Conservation (phyloP, 495 filamentous ascomycete species). For the Aspergillus sclerotiicarbonarius region DNA sequence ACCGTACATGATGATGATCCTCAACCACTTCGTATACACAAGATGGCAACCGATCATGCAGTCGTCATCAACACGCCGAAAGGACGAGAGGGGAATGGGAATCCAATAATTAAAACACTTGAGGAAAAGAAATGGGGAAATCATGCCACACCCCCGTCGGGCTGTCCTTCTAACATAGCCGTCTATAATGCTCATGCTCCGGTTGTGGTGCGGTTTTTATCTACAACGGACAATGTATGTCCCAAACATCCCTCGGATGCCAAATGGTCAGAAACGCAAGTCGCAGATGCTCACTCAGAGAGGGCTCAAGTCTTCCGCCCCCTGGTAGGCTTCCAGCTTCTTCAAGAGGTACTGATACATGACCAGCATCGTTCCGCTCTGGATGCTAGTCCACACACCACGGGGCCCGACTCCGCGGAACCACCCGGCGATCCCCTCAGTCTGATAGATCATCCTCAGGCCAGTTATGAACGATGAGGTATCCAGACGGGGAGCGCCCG, state of each 20-base stretch:
- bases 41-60: not conserved
- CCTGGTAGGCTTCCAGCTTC: constrained; percentile 58
- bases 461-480: constrained; percentile 87
- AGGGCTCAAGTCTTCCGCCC: constrained; percentile 24
- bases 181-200: constrained; percentile 10
- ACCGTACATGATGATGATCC: too few relatives aligned
- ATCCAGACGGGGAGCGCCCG: constrained; percentile 72
- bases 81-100: not conserved
- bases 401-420: constrained; percentile 94
- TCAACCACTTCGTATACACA: too few relatives aligned
- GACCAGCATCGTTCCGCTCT: constrained; percentile 95
- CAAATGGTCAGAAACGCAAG: not conserved
- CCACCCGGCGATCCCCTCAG: constrained; percentile 84
- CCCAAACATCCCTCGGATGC: not conserved
- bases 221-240: constrained; percentile 10
- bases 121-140: constrained; percentile 3
- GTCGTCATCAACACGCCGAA: not conserved
- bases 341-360: constrained; percentile 87
- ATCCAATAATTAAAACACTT: constrained; percentile 1
- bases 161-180: constrained; percentile 33
- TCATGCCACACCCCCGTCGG: constrained; percentile 17
- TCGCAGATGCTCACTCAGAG: constrained; percentile 19
- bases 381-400: constrained; percentile 95
- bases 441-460: constrained; percentile 79
- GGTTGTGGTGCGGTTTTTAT: constrained; percentile 1